These are phyloP conservation scores for Osmozyma mogii DNA, from an alignment of 805 yeast genomes.

Conservation along the genomic window DNA sequence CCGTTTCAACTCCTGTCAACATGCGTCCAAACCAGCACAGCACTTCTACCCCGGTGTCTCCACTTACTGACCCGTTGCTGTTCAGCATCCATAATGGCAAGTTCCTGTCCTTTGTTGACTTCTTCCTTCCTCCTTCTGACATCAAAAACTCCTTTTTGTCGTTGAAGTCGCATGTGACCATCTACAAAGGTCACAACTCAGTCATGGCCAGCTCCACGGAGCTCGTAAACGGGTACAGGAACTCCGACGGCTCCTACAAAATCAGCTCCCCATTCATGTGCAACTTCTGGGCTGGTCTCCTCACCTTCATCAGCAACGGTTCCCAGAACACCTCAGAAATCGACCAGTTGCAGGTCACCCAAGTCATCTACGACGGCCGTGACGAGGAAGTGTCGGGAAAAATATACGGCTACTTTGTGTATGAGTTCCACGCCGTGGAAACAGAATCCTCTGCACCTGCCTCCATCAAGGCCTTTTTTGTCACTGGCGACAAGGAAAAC, in stretches of 20 bases:
- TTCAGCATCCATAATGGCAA: constrained; percentile 9
- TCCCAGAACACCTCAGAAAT: constrained; percentile 10
- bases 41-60: constrained; percentile 10
- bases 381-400: constrained; percentile 2
- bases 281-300: constrained; percentile 32
- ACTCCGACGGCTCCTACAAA: constrained; percentile 12
- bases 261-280: constrained; percentile 30
- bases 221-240: constrained; percentile 24
- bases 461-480: too few relatives aligned
- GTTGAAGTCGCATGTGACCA: constrained; percentile 23
- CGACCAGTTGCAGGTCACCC: constrained; percentile 20
- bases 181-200: constrained; percentile 14
- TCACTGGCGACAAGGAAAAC: too few relatives aligned
- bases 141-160: constrained; percentile 3
- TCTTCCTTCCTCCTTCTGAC: constrained; percentile 3
- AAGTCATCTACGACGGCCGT: constrained; percentile 22
- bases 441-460: too few relatives aligned
- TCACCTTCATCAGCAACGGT: constrained; percentile 29
- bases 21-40: constrained; percentile 3
- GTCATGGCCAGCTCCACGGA: constrained; percentile 20
- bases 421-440: constrained; percentile 5
- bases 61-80: constrained; percentile 8
- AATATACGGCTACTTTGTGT: constrained; percentile 7
- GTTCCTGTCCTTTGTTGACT: constrained; percentile 7
- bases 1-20: constrained; percentile 5